Evolutionary conservation across 495 filamentous ascomycete genomes (phyloP).

Genomic region (Hypoxylon rickii): DNA sequence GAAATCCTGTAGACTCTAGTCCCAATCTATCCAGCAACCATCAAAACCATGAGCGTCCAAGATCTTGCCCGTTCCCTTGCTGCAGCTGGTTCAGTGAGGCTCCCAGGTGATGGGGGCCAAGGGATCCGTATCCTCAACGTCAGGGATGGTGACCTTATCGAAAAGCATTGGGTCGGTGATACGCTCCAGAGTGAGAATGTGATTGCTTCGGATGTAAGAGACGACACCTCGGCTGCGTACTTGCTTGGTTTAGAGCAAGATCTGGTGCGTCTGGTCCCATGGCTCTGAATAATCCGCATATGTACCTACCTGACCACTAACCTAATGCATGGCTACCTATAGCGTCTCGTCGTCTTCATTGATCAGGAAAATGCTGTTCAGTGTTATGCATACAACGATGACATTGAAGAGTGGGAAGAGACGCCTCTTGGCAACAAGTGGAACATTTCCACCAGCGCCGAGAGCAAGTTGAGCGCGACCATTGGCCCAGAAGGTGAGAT

Average conservation of each 20-base stretch:
- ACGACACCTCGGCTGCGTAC: slow-evolving; percentile 27
- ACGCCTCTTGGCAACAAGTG: slow-evolving; percentile 16
- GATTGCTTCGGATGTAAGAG: slow-evolving; percentile 17
- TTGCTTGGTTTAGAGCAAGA: slow-evolving; percentile 2
- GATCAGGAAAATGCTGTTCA: slow-evolving; percentile 13
- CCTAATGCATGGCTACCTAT: not conserved
- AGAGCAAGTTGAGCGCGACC: slow-evolving; percentile 18
- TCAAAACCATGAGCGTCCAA: slow-evolving; percentile 27
- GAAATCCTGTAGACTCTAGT: not conserved
- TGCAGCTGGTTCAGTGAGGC: slow-evolving; percentile 13
- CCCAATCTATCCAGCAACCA: too few species aligned
- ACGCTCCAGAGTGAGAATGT: slow-evolving; percentile 12
- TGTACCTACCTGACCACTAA: too few species aligned
- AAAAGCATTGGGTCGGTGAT: slow-evolving; percentile 25
- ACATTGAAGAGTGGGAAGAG: slow-evolving; percentile 29
- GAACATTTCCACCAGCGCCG: slow-evolving; percentile 13
- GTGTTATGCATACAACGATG: slow-evolving; percentile 23
- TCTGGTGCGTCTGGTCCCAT: slow-evolving; percentile 1
- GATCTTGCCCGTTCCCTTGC: slow-evolving; percentile 24
- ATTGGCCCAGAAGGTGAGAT: slow-evolving; percentile 15
- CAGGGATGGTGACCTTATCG: slow-evolving; percentile 23
- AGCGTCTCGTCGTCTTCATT: slow-evolving; percentile 27
- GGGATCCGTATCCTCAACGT: slow-evolving; percentile 19
- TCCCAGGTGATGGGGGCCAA: slow-evolving; percentile 4
- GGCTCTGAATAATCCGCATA: too few species aligned